Evolutionary conservation across 306 rosid species (phyloP), one percentile per base, ranked within the genome.

Genomic region (Trifolium dubium): DNA sequence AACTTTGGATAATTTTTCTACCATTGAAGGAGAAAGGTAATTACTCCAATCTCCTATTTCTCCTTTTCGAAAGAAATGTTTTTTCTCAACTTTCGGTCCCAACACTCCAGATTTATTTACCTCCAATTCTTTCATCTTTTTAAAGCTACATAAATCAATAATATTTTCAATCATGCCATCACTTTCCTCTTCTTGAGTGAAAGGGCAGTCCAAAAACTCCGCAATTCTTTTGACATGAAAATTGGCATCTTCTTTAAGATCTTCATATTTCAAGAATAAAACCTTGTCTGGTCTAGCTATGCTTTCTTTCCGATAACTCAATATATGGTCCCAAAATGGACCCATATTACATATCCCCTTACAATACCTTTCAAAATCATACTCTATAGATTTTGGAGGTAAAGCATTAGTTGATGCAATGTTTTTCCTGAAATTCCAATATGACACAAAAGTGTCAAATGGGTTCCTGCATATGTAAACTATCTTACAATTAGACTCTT

Each of bases 401-500:
- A 19, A 11, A 11, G 76, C 75, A 7, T 0, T 55, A 67, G 47
- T 32, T 82, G 4, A 17, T 1, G 4, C 8, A 7, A 75, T 2
- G 49, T 75, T 85, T 72, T 75, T 78, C 1, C 49, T 0, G 71
- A 67, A 84, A 47, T 14, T 64, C 90, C 88, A 88, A 0, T 80
- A 35, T 1, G 90, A 88, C 10, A 88, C 60, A 53, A 82, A 82
- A 19, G 83, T 86, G 79, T 88, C 90, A 19, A 84, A 69, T 0
- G 89, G 90, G 77, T 88, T 88, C 29, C 90, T 51, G 7, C 86
- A 86, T 0, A 88, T 73, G 19, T 84, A 86, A 51, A 88, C 80
- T 40, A 88, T 47, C 77, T 30, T 72, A 2, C 77, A 73, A 34
- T 69, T 49, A 0, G 88, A 84, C 2, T 69, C 70, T 30, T 59